Evolutionary conservation across 73 alveolate species (phyloP), one percentile per base, ranked within the genome.

Genomic region (Blepharisma japonicum): DNA sequence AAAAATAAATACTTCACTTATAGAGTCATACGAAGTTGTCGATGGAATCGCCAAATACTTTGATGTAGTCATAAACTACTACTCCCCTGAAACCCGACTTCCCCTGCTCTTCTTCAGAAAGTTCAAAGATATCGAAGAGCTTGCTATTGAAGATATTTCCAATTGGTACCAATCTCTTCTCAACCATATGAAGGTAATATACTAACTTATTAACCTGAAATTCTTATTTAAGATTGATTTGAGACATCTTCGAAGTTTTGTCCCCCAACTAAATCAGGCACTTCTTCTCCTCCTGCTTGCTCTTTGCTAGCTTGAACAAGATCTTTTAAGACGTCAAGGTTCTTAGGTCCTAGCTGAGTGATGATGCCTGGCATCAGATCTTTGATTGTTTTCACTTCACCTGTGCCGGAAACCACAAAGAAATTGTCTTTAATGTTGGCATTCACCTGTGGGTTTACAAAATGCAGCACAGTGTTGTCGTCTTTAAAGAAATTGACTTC

Each of bases 401-500:
- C 91, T 77, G 32, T 68, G 45, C 98, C 98, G 53, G 92, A 81
- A 53, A 91, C 87, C 55, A 91, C 94, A 77, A 88, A 83, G 78
- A 92, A 85, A 91, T 93, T 93, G 81, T 89, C 97, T 66, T 90
- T 84, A 68, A 93, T 90, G 55, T 92, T 84, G 81, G 89, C 94
- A 78, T 93, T 90, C 39, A 93, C 94, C 68, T 70, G 83, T 39
- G 98, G 98, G 50, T 71, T 85, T 76, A 81, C 84, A 82, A 90
- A 93, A 83, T 90, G 95, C 55, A 93, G 78, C 23, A 91, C 97
- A 56, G 96, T 85, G 82, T 87, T 87, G 83, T 93, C 96, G 83
- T 93, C 98, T 82, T 88, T 84, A 90, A 93, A 91, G 86, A 93
- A 81, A 85, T 93, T 93, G 68, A 93, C 91, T 82, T 93, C 98